These are phyloP conservation scores for Kodamaea leandrae DNA, from an alignment of 805 yeast species.

Conservation along the genomic window DNA sequence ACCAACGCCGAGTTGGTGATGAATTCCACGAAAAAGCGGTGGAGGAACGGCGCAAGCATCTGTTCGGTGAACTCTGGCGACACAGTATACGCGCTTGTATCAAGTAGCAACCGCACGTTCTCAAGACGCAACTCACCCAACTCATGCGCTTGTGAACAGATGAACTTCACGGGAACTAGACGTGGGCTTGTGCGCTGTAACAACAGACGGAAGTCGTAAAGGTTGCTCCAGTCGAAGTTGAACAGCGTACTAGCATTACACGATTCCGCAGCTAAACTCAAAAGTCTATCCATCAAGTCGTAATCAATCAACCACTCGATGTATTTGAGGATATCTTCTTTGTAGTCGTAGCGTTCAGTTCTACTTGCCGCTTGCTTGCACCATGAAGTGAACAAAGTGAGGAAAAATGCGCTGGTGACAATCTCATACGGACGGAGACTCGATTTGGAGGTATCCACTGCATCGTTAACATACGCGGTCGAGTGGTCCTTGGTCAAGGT, in stretches of 20 bases:
- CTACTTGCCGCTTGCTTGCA: conserved; percentile 51
- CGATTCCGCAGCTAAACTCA: conserved; percentile 61
- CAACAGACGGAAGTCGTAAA: conserved; percentile 64
- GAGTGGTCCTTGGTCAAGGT: conserved; percentile 25
- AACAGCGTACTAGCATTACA: conserved; percentile 31
- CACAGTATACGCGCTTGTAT: conserved; percentile 18
- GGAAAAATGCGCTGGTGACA: conserved; percentile 46
- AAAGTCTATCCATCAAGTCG: conserved; percentile 70
- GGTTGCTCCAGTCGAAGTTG: conserved; percentile 42
- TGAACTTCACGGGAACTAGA: conserved; percentile 49
- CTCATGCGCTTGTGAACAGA: conserved; percentile 45
- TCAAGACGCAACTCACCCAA: conserved; percentile 10
- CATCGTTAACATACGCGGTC: conserved; percentile 19
- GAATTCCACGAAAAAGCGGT: conserved; percentile 52
- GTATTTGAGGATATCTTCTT: conserved; percentile 54
- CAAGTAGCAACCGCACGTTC: conserved; percentile 33
- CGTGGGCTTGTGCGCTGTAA: conserved; percentile 66
- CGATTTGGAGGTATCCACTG: conserved; percentile 33
- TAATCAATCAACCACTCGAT: conserved; percentile 55
- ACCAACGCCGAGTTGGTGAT: conserved; percentile 65
- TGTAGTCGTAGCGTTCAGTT: conserved; percentile 49
- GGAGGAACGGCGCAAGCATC: conserved; percentile 42
- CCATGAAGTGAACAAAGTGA: conserved; percentile 64
- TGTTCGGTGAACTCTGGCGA: conserved; percentile 24
- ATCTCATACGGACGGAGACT: conserved; percentile 38